These are phyloP conservation scores for Macrolepiota fuliginosa DNA, from an alignment of 768 basidiomycete genomes.

Conservation along the genomic window DNA sequence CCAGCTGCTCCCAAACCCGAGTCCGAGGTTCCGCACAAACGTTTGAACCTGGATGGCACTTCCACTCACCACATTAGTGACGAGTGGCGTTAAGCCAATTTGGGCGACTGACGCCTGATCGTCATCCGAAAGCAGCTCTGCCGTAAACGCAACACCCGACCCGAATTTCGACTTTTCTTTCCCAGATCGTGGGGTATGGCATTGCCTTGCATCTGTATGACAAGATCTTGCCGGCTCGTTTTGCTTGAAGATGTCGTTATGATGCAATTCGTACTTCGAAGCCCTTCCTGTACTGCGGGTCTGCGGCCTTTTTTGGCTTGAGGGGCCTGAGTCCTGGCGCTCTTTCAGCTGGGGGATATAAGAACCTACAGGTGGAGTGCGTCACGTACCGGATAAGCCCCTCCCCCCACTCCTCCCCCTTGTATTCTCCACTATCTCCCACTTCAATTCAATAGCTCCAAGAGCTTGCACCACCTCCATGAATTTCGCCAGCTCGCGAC, in stretches of 20 bases:
- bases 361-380: not conserved
- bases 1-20: slow-evolving; percentile 2
- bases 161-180: not conserved
- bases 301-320: not conserved
- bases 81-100: not conserved
- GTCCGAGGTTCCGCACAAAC: not conserved
- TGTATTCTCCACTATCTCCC: not conserved
- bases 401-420: not conserved
- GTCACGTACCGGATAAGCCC: not conserved
- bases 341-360: not conserved
- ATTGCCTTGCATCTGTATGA: not conserved
- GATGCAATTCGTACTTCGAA: not conserved
- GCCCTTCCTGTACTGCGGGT: slow-evolving; percentile 6
- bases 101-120: not conserved
- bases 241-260: not conserved
- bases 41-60: not conserved
- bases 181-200: not conserved
- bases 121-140: not conserved
- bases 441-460: not conserved
- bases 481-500: not conserved
- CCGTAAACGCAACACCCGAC: not conserved
- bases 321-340: slow-evolving; percentile 8
- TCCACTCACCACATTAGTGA: not conserved
- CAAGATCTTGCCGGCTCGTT: not conserved
- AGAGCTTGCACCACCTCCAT: not conserved